These are phyloP conservation scores for Hypoxylon cercidicola DNA, from an alignment of 495 filamentous ascomycete species.

Conservation along the genomic window DNA sequence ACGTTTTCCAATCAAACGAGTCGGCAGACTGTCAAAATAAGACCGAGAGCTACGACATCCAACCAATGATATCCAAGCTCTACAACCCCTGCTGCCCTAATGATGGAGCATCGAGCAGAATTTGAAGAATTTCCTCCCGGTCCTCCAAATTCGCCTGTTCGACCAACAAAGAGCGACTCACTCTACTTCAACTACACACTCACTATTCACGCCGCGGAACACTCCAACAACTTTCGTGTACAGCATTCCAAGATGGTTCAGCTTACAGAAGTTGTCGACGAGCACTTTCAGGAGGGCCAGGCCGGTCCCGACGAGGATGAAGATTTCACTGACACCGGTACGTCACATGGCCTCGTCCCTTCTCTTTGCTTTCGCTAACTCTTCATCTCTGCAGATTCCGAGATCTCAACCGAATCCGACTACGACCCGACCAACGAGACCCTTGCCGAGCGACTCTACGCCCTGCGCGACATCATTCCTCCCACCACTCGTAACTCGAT, in stretches of 20 bases:
- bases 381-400: slow-evolving; percentile 62
- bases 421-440: slow-evolving; percentile 66
- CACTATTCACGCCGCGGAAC: no score
- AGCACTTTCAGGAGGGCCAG: slow-evolving; percentile 85
- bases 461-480: slow-evolving; percentile 92
- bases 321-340: slow-evolving; percentile 91
- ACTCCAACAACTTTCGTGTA: not conserved
- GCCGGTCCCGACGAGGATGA: slow-evolving; percentile 79
- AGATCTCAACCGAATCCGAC: slow-evolving; percentile 69
- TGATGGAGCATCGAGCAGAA: slow-evolving; percentile 10
- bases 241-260: slow-evolving; percentile 78
- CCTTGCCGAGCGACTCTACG: slow-evolving; percentile 80
- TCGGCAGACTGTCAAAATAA: no score
- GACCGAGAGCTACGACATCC: no score
- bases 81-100: not conserved
- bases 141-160: slow-evolving; percentile 17
- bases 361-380: no score
- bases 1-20: not conserved
- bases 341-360: slow-evolving; percentile 29
- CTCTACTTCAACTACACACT: not conserved
- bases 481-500: slow-evolving; percentile 80
- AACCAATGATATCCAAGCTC: no score
- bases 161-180: not conserved
- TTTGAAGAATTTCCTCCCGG: slow-evolving; percentile 15
- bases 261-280: slow-evolving; percentile 94